Base-by-base conservation (phyloP, 495 filamentous ascomycete species). In the Penicillium subrubescens region DNA sequence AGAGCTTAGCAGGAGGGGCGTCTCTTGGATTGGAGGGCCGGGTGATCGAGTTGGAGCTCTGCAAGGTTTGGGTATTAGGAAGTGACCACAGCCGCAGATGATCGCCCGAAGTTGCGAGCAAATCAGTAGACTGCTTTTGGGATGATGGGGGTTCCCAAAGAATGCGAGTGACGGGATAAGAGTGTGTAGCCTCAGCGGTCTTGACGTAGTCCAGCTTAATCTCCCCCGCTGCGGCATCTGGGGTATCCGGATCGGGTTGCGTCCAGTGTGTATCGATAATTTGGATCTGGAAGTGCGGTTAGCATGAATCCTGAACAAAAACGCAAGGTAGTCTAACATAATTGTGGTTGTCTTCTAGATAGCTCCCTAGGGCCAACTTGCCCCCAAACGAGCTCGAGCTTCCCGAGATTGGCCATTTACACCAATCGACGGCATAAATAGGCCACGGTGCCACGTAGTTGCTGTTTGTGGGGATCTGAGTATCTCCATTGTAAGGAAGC, bases 111-210 rank as follows among this genome's bases (percentile, higher is more conserved):
- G 95, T 99, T 5, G 95, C 95, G 29, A 99, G 83, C 25, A 99
- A 85, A 79, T 99, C 96, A 7, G 96, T 99, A 0, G 94, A 93
- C 68, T 94, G 90, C 74, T 99, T 99, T 74, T 96, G 91, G 17
- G 93, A 91, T n/a, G 92, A 96, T 17, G 94, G 93, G 8, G 95
- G 95, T 71, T 99, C 95, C 95, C 95, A 99, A 17, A 99, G 77
- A 62, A 99, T 90, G 57, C 95, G 87, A 0, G 95, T 99, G 21
- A 99, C 95, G 1, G 95, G 95, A 72, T 97, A 99, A 19, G 96
- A 96, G 78, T 97, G 95, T 6, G 93, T 97, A 3, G 95, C 96
- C 82, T 99, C 95, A 3, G 95, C 96, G n/a, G 96, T 86, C 73
- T 94, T 95, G 23, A 89, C 89, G 75, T 96, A 98, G 63, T 98